Evolutionary conservation across 192 early-diverging fungal genomes (phyloP).

Genomic region (Umbelopsis sp.): DNA sequence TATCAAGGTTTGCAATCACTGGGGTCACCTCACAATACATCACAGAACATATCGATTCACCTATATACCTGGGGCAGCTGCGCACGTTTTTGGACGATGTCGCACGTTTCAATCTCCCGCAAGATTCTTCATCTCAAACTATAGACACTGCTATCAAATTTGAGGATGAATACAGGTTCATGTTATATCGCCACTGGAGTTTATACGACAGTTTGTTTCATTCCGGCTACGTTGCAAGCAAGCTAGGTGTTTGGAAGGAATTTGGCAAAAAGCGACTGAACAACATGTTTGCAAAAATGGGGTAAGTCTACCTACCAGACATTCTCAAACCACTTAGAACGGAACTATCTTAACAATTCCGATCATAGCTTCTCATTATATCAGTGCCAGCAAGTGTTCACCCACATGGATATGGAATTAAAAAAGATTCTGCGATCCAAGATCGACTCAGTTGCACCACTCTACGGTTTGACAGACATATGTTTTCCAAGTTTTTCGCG

Average conservation of each 20-base stretch:
- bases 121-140: conserved; percentile 21
- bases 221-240: conserved; percentile 84
- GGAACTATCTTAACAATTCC: too few species aligned
- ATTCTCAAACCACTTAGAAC: too few species aligned
- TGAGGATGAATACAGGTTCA: conserved; percentile 81
- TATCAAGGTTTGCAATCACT: conserved; percentile 73
- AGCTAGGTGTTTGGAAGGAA: conserved; percentile 88
- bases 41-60: conserved; percentile 68
- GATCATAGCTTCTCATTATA: conserved; percentile 71
- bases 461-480: conserved; percentile 81
- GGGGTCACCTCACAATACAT: conserved; percentile 81
- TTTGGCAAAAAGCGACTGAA: conserved; percentile 77
- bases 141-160: conserved; percentile 60
- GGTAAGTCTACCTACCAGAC: too few species aligned
- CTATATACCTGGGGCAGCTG: conserved; percentile 67
- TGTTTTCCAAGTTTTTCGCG: conserved; percentile 79
- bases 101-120: conserved; percentile 48
- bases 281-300: conserved; percentile 88
- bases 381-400: conserved; percentile 75
- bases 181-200: conserved; percentile 92
- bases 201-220: conserved; percentile 86
- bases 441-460: conserved; percentile 68
- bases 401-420: conserved; percentile 78
- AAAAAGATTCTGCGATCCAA: conserved; percentile 65
- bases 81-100: conserved; percentile 72